Evolutionary conservation across 371 early-diverging fungal species (phyloP).

Genomic region (Umbelopsis sp.): DNA sequence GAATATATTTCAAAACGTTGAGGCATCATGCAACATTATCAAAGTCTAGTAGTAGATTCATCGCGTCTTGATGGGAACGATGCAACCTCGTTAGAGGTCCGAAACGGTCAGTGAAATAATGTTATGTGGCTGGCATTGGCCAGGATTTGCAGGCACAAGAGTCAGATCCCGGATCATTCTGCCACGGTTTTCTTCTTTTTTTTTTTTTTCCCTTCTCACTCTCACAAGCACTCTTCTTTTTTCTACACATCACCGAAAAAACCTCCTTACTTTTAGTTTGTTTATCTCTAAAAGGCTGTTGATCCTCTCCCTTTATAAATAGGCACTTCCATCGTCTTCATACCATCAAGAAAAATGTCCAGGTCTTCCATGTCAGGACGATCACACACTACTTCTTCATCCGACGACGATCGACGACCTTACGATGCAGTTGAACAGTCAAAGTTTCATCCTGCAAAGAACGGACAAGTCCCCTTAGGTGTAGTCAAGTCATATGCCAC

Average conservation of each 20-base stretch:
- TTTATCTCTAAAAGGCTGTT: background rate
- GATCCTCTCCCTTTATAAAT: background rate
- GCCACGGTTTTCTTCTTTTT: background rate
- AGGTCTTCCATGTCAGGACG: conserved; percentile 1
- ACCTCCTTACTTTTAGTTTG: background rate
- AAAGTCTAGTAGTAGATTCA: background rate
- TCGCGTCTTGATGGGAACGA: background rate
- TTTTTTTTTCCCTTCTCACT: background rate
- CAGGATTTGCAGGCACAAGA: background rate
- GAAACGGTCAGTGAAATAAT: background rate
- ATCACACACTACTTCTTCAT: conserved; percentile 1
- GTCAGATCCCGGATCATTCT: background rate
- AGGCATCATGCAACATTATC: background rate
- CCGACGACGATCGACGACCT: conserved; percentile 5
- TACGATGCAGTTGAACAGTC: background rate
- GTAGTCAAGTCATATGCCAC: conserved; percentile 31
- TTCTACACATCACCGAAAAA: conserved; percentile 1
- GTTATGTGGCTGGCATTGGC: background rate
- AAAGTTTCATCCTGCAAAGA: background rate
- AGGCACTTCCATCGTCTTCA: conserved; percentile 20
- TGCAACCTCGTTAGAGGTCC: background rate
- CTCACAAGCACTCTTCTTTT: background rate
- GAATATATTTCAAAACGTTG: background rate
- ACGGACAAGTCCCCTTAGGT: conserved; percentile 18
- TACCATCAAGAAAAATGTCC: background rate